Base-by-base conservation (phyloP, 768 basidiomycete species). In the Kondoa subrosea region DNA sequence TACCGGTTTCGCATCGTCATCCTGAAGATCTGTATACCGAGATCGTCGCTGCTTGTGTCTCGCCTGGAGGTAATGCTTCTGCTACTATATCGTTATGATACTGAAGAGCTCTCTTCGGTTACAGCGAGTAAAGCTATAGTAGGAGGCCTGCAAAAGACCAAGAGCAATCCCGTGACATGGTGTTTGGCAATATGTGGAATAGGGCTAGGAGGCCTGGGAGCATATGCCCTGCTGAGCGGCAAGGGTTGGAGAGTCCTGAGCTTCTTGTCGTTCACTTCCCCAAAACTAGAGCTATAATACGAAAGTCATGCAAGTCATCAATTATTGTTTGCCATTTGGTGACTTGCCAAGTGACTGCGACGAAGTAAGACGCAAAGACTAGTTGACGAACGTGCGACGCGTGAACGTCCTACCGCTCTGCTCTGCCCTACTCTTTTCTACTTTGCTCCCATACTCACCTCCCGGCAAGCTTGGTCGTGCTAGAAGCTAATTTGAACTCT, bases 1-100 rank as follows among this genome's bases (percentile, higher is more conserved):
- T 97, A 58, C 85, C 93, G 1, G 90, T 97, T 31, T 92, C 89
- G 76, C 86, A 92, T 57, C 87, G 85, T 59, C 87, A 90, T 76
- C 85, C 82, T 14, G 89, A 88, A 30, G 88, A 89, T 75, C 85
- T 92, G n/a, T n/a, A n/a, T n/a, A n/a, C n/a, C n/a, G n/a, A n/a
- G n/a, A 25, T 92, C 89, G 81, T 85, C 90, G 74, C 85, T 83
- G 31, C 87, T 91, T 72, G 88, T 87, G 75, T 79, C n/a, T n/a
- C n/a, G n/a, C n/a, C n/a, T n/a, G n/a, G n/a, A n/a, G n/a, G n/a
- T n/a, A n/a, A n/a, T n/a, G n/a, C n/a, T n/a, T n/a, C n/a, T n/a
- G n/a, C n/a, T n/a, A n/a, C n/a, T n/a, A n/a, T n/a, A n/a, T n/a
- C n/a, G n/a, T 63, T 27, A 32, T 63, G 29, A 27, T 60, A 56